Evolutionary conservation across 441 rosid species (phyloP).

Genomic region (Populus hybrid): DNA sequence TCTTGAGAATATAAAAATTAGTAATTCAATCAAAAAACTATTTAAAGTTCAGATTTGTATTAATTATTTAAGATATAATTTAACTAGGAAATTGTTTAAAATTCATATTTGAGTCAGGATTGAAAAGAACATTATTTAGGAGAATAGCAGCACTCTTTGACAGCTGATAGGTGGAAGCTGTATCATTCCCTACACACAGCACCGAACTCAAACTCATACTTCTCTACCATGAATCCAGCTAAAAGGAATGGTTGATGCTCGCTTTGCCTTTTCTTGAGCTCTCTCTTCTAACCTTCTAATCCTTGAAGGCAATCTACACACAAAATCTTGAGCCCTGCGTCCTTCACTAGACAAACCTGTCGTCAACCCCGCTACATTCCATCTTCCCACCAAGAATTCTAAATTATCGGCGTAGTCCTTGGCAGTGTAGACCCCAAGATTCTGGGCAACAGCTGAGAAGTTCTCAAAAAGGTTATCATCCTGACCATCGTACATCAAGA

Average conservation of each 20-base stretch:
- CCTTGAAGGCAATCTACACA: conserved; percentile 62
- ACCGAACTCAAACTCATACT: conserved; percentile 42
- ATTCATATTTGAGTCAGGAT: too few relatives aligned
- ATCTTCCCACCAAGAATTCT: conserved; percentile 73
- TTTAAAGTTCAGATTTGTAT: too few relatives aligned
- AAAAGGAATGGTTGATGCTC: conserved; percentile 53
- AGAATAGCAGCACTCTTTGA: too few relatives aligned
- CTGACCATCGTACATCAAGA: conserved; percentile 77
- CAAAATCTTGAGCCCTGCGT: conserved; percentile 71
- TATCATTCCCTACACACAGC: background rate
- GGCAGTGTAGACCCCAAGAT: conserved; percentile 77
- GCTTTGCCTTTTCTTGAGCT: conserved; percentile 68
- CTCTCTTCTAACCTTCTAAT: conserved; percentile 76
- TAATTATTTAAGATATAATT: too few relatives aligned
- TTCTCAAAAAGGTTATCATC: conserved; percentile 65
- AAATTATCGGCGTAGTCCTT: conserved; percentile 80
- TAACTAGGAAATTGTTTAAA: too few relatives aligned
- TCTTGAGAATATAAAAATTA: too few relatives aligned
- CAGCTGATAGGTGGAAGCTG: too few relatives aligned
- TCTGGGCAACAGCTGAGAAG: conserved; percentile 77
- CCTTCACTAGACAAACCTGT: conserved; percentile 68
- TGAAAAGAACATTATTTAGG: too few relatives aligned
- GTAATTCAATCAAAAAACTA: too few relatives aligned
- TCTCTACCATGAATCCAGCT: conserved; percentile 74
- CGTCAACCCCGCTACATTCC: conserved; percentile 55